Evolutionary conservation across 345 rosid genomes (phyloP), one percentile per base, ranked within the genome.

Genomic region (Citrus mangshanensis): DNA sequence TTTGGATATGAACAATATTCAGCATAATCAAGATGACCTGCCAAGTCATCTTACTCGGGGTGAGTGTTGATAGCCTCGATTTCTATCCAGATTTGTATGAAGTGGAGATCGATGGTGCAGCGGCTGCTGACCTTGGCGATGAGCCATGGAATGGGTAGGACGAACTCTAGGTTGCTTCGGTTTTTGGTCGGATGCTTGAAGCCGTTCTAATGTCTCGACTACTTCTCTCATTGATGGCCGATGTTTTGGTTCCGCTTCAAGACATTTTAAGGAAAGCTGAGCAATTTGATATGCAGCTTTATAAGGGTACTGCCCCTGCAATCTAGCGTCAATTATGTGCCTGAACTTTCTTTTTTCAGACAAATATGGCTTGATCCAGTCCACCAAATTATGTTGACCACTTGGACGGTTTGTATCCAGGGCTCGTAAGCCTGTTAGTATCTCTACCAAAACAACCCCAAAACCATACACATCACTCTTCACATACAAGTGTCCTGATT

Each of bases 391-490:
- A 2, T 90, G 97, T 83, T 82, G 90, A 32, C 88, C 92, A 5
- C 80, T 85, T 1, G 99, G 99, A 68, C 99, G 99, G n/a, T 30
- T 88, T 59, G 70, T 51, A 83, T 96, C 99, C 42, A 96, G 90
- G 6, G 93, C 99, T n/a, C 89, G 87, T 81, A 93, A 83, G 58
- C 92, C 94, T 1, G 98, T 93, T 84, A 96, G 77, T 18, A 96
- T 91, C 92, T 96, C 99, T 1, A 85, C 91, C 72, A 96, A 83
- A 18, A 96, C 98, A 58, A 96, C 98, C 0, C 99, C 98, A 63
- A 96, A 96, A 49, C 95, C 98, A 40, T 89, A 96, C 4, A 94
- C 98, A 79, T 96, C 99, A 19, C 99, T 96, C 86, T 96, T 96
- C 63, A 96, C 94, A 35, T 94, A 96, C 80, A 96, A 86, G 81